phyloP scores from a whole-genome alignment of 495 filamentous ascomycete genomes.

The Penicillium manginii region DNA sequence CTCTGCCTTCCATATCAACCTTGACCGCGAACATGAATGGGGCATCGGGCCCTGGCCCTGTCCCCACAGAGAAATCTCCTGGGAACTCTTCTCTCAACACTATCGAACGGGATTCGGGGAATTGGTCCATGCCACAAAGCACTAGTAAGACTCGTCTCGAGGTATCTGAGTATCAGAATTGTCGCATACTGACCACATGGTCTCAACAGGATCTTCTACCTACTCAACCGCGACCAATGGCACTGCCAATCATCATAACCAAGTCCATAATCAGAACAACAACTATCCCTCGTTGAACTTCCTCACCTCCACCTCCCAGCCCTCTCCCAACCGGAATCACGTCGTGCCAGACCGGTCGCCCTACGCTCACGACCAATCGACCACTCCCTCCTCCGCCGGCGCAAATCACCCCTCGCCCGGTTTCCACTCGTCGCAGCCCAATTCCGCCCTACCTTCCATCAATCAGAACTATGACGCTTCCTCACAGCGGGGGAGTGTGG shows the following conservation, averaged over 20 bases:
- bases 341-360: conserved; percentile 51
- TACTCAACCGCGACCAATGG: conserved; percentile 56
- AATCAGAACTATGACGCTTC: conserved; percentile 55
- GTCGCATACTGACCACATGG: conserved; percentile 35
- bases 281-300: conserved; percentile 54
- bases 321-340: conserved; percentile 52
- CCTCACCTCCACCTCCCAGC: conserved; percentile 52
- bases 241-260: conserved; percentile 35
- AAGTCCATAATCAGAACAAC: conserved; percentile 24
- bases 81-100: conserved; percentile 52
- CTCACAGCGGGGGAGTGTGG: conserved; percentile 51
- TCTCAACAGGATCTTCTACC: conserved; percentile 54
- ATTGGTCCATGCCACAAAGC: conserved; percentile 57
- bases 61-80: conserved; percentile 47
- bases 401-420: conserved; percentile 49
- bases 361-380: conserved; percentile 45
- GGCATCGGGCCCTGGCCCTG: conserved; percentile 16
- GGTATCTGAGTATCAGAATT: conserved; percentile 6
- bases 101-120: conserved; percentile 54
- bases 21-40: conserved; percentile 48
- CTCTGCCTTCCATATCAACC: conserved; percentile 53
- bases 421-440: conserved; percentile 45
- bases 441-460: conserved; percentile 50
- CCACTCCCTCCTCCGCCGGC: conserved; percentile 49
- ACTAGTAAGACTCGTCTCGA: conserved; percentile 42